Conservation (phyloP, 169 alveolate genomes). For the Plasmodium reichenowi region DNA sequence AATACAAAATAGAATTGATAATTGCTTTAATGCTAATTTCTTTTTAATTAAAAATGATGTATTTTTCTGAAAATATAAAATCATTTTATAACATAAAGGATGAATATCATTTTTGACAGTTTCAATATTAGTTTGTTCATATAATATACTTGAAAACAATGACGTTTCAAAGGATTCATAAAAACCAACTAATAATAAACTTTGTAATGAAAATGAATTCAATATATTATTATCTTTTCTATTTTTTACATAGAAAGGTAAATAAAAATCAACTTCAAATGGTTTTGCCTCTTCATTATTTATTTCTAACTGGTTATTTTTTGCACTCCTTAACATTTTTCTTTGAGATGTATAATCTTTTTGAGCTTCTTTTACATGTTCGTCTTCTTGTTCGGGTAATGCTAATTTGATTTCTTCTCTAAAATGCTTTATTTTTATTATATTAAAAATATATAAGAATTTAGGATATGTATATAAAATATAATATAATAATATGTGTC, state of each 20-base stretch:
- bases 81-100: conserved; percentile 58
- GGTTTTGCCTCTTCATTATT: conserved; percentile 12
- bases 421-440: conserved; percentile 44
- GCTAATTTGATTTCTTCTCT: conserved; percentile 30
- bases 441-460: conserved; percentile 53
- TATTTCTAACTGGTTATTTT: conserved; percentile 9
- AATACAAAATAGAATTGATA: conserved; percentile 33
- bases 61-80: conserved; percentile 16
- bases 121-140: conserved; percentile 8
- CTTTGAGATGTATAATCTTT: conserved; percentile 51
- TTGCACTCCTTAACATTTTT: conserved; percentile 42
- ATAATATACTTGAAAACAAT: conserved; percentile 29
- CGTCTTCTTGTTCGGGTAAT: conserved; percentile 30
- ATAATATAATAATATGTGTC: conserved; percentile 59
- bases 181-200: conserved; percentile 25
- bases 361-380: conserved; percentile 64
- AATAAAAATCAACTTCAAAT: conserved; percentile 3
- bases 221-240: conserved; percentile 19
- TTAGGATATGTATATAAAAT: conserved; percentile 64
- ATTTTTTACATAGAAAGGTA: conserved; percentile 41
- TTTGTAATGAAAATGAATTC: conserved; percentile 24
- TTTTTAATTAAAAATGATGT: conserved; percentile 11
- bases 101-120: conserved; percentile 46
- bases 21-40: conserved; percentile 17
- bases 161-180: conserved; percentile 6